Base-by-base conservation (phyloP, 2,329 filamentous ascomycete genomes). In the Ceratocystis destructans region DNA sequence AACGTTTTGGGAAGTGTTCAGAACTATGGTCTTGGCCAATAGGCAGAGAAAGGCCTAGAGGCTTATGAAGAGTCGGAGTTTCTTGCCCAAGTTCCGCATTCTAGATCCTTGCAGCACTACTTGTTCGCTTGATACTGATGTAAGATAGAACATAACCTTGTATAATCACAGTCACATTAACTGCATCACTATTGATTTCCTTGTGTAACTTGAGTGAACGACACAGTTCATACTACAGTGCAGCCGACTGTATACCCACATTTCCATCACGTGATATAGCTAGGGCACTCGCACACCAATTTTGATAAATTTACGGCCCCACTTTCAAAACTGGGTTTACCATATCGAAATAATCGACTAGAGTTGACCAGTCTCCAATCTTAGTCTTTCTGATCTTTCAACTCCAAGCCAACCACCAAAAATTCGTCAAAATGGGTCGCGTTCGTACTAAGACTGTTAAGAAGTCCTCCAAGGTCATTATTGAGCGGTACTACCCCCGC, bases 401-500 rank as follows among this genome's bases (percentile, higher is more conserved):
- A 68, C 73, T 74, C 73, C 73, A 72, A 72, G 71, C 70, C 70
- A 73, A 73, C 70, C 69, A 72, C 71, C 72, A 73, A 78, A 79
- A 73, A 80, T 80, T 59, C 79, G 81, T 74, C 80, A 85, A 83
- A 76, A 86, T 86, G 83, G 83, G 83, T 84, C 83, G 83, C 79
- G 84, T 87, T 77, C 83, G 84, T 72, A 87, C 84, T 72, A 87
- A 87, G 82, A 87, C 84, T 70, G 83, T 85, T 73, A 85, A 85
- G 82, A 85, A 84, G 82, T 84, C 82, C 84, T 92, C 94, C 83
- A 99, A 99, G 89, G 91, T 96, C 86, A 93, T 97, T 83, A 97
- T 99, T 82, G 92, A 96, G 88, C 86, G 89, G 73, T 95, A 94
- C 85, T 95, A 96, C 83, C 94, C 94, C 77, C 91, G 90, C 82